Base-by-base conservation (phyloP, 257 asterid genomes). In the Solanum corneliomulleri region DNA sequence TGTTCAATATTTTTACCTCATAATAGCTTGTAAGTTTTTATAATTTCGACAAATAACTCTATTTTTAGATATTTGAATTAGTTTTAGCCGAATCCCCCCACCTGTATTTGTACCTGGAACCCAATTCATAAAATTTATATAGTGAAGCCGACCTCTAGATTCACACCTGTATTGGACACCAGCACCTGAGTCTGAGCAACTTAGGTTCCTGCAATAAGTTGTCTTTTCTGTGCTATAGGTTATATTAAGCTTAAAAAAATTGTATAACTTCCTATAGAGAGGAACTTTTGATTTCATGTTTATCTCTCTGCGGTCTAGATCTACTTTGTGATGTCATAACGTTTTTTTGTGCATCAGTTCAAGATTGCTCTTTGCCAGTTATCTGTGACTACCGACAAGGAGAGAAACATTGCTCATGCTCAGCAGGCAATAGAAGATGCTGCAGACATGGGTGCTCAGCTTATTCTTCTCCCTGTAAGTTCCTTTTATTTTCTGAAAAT, bases 301-400 rank as follows among this genome's bases (percentile, higher is more conserved):
- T 49, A 56, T 82, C 33, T 83, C 27, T 62, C 12, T 3, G 25
- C 3, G 5, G 83, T 72, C 70, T 56, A 41, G 72, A 18, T 37
- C 71, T 83, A 44, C 86, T 82, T 21, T 66, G 74, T 56, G 58
- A 37, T n/a, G 11, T 75, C 86, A 31, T 21, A 23, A 52, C n/a
- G 39, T 64, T 77, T 88, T 60, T 47, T 44, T 4, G 27, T 89
- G 25, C 91, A 91, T 87, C 95, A 95, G 98, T 95, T 94, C 92
- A 94, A 95, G 87, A 93, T 95, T 58, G 97, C 95, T 66, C 98
- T 95, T 78, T 95, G 98, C 90, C 98, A 94, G 90, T 91, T 95
- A 88, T 91, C 89, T 4, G 98, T 95, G 58, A 92, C 93, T 44
- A 87, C 89, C 29, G 94, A 95, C 90, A 94, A 95, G 92, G 96